Base-by-base conservation (phyloP, 2,329 filamentous ascomycete genomes). In the Trichophyton equinum region DNA sequence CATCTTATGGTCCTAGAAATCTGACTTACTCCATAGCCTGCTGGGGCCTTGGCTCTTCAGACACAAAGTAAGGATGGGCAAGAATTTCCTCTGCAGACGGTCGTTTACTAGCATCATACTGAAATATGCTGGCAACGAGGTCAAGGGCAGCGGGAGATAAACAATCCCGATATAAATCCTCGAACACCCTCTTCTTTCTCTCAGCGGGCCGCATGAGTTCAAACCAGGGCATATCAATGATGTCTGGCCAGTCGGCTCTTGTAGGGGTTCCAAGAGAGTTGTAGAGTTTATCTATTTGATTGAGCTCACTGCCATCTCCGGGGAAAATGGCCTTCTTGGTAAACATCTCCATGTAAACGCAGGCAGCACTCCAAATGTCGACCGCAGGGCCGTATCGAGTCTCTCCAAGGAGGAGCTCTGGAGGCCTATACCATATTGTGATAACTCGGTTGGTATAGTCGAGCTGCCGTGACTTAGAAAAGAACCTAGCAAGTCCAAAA, bases 391-490 rank as follows among this genome's bases (percentile, higher is more conserved):
- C 90, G 70, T 96, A 96, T 67, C 89, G 85, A 4, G 91, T 96
- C 73, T 95, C 91, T 5, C 91, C 91, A 0, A 96, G 81, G 0
- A 96, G 78, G n/a, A 96, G 80, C 72, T 96, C 91, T 0, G 91
- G 91, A 0, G 90, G 89, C 3, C 91, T 84, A 72, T 96, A 96
- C 95, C 95, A 99, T 66, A 99, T 96, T 1, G 94, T 99, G 71
- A 99, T 96, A 67, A 99, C 95, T 40, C 94, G 88, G 71, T 99
- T 99, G 1, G 94, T 99, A 73, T 99, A 99, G 72, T 99, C 92
- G 55, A 95, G 82, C 72, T 94, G 89, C 63, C 87, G 85, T 57
- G 87, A 86, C 72, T 99, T 99, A 38, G 91, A 89, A 70, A 96
- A 99, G 74, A 99, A 99, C 42, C 95, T 86, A 11, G 94, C 94